Conservation (phyloP, 257 asterid species). For the Ehretia macrophylla region DNA sequence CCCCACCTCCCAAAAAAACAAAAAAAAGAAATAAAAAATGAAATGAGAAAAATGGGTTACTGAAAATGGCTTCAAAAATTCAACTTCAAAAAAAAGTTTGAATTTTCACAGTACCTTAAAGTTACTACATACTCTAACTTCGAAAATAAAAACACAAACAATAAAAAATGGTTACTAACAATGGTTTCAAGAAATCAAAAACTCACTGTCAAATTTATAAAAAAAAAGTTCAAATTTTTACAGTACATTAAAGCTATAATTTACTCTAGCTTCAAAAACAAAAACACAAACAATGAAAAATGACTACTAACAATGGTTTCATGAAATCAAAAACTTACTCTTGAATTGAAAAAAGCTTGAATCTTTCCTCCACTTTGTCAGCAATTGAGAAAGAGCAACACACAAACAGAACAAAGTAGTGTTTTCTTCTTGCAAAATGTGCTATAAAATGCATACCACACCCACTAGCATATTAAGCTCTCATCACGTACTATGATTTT, state of each 20-base stretch:
- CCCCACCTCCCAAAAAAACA: background rate
- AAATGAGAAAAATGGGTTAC: background rate
- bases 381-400: slow-evolving; percentile 24
- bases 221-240: no score
- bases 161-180: background rate
- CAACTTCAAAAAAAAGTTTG: no score
- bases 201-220: no score
- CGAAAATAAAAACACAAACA: background rate
- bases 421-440: slow-evolving; percentile 7
- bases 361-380: slow-evolving; percentile 20
- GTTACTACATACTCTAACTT: slow-evolving; percentile 27
- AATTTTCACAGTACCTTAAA: no score
- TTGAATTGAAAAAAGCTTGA: background rate
- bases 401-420: slow-evolving; percentile 4
- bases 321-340: no score
- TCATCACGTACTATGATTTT: slow-evolving; percentile 36
- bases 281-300: no score
- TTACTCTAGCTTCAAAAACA: no score
- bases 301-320: no score
- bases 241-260: no score
- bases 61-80: slow-evolving; percentile 2
- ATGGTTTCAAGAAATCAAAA: background rate
- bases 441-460: slow-evolving; percentile 24
- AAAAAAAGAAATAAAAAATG: background rate
- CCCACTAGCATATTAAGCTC: slow-evolving; percentile 25